These are phyloP conservation scores for Tuber melanosporum DNA, from an alignment of 495 filamentous ascomycete genomes.

Conservation along the genomic window DNA sequence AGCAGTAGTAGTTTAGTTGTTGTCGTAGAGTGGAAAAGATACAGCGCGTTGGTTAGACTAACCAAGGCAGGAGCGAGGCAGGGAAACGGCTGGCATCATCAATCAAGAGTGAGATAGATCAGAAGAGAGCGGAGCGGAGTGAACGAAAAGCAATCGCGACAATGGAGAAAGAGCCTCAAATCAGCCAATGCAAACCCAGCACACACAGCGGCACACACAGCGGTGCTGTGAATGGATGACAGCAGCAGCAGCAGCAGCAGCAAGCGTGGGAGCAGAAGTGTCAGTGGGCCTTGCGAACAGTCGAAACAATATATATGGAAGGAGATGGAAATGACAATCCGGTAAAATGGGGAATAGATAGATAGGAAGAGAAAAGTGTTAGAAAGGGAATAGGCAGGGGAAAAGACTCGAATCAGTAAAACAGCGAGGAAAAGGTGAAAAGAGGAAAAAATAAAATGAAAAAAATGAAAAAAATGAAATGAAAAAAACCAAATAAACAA, in stretches of 20 bases:
- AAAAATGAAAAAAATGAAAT: slow-evolving; percentile 29
- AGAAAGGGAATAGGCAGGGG: slow-evolving; percentile 28
- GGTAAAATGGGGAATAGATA: slow-evolving; percentile 42
- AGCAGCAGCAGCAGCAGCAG: slow-evolving; percentile 32
- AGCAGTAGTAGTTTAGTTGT: not conserved
- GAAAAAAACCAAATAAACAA: slow-evolving; percentile 13
- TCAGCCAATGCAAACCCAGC: slow-evolving; percentile 23
- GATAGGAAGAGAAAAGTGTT: slow-evolving; percentile 29
- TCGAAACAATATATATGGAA: slow-evolving; percentile 15
- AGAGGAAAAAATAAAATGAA: slow-evolving; percentile 15
- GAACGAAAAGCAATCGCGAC: not conserved
- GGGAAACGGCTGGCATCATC: not conserved
- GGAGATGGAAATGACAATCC: slow-evolving; percentile 5
- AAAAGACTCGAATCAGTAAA: slow-evolving; percentile 44
- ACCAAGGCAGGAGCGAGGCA: not conserved
- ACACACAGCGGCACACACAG: not conserved
- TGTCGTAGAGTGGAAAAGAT: not conserved
- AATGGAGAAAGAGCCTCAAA: slow-evolving; percentile 30
- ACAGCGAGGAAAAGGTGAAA: slow-evolving; percentile 28
- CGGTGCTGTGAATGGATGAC: slow-evolving; percentile 28
- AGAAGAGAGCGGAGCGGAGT: slow-evolving; percentile 2
- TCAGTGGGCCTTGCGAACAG: slow-evolving; percentile 22
- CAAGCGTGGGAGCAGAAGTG: slow-evolving; percentile 26
- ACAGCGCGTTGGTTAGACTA: not conserved
- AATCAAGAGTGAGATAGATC: not conserved